phyloP scores from a whole-genome alignment of 2,329 filamentous ascomycete species.

The Colletotrichum scovillei region DNA sequence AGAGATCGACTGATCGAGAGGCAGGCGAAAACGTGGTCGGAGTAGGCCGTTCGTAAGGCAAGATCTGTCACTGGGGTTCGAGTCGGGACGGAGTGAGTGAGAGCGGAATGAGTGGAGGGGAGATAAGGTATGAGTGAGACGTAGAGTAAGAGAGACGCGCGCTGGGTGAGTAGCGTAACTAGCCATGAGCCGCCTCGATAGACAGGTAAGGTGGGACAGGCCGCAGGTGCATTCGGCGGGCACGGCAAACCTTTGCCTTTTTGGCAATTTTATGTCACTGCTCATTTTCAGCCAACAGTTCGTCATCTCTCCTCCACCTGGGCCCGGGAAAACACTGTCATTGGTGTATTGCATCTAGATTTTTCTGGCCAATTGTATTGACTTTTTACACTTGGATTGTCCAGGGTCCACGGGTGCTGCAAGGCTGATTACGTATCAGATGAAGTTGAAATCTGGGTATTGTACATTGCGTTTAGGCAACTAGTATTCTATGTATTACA shows the following conservation, averaged over 20 bases:
- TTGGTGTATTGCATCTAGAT: slow-evolving; percentile 22
- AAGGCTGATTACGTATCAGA: slow-evolving; percentile 29
- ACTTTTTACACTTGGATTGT: background rate
- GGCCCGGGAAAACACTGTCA: slow-evolving; percentile 15
- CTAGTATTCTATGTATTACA: background rate
- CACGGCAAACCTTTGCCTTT: slow-evolving; percentile 24
- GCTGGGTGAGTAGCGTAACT: background rate
- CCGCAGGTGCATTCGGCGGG: background rate
- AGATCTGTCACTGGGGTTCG: background rate
- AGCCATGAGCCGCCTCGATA: slow-evolving; percentile 2
- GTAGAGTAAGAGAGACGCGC: background rate
- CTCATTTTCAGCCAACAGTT: slow-evolving; percentile 35
- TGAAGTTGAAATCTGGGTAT: background rate
- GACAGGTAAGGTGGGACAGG: background rate
- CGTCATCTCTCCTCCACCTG: slow-evolving; percentile 37
- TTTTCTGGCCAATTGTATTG: slow-evolving; percentile 24
- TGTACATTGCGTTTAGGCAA: slow-evolving; percentile 17
- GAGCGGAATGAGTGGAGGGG: background rate
- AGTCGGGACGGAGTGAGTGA: background rate
- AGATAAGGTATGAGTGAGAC: background rate
- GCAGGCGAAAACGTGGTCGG: slow-evolving; percentile 25
- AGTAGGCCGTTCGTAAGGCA: slow-evolving; percentile 14
- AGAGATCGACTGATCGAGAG: slow-evolving; percentile 7
- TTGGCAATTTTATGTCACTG: slow-evolving; percentile 32
- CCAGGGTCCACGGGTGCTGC: background rate